These are phyloP conservation scores for Paulownia fortunei DNA, from an alignment of 257 asterid genomes.

Conservation along the genomic window DNA sequence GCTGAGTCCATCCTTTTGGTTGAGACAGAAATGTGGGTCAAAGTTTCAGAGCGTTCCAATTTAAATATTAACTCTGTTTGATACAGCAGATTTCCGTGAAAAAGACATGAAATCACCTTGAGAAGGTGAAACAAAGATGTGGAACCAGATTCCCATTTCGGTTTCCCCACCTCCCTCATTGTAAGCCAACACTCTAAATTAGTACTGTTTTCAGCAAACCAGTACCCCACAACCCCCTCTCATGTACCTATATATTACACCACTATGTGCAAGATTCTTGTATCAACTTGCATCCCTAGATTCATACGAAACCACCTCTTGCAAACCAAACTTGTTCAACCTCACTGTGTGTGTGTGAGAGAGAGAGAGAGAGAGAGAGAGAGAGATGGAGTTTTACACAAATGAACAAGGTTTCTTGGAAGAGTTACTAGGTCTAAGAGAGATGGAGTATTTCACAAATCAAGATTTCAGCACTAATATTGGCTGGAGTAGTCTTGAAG, in stretches of 20 bases:
- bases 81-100: conserved; percentile 48
- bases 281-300: no score
- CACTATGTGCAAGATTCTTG: no score
- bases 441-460: conserved; percentile 30
- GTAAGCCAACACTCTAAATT: no score
- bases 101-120: conserved; percentile 43
- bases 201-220: no score
- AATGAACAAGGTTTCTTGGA: conserved; percentile 51
- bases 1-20: conserved; percentile 41
- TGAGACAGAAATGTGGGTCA: conserved; percentile 67
- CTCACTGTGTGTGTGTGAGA: background rate
- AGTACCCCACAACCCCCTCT: no score
- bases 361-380: conserved; percentile 10
- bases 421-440: conserved; percentile 52
- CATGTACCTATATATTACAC: no score
- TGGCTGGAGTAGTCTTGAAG: conserved; percentile 22
- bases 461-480: conserved; percentile 33
- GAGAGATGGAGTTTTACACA: conserved; percentile 55
- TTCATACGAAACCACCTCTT: no score
- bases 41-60: conserved; percentile 39
- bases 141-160: background rate
- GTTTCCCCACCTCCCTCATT: background rate
- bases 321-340: background rate
- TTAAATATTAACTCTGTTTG: conserved; percentile 43
- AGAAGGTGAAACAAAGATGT: no score